Evolutionary conservation across 345 rosid genomes (phyloP).

Genomic region (Pseudoturritis turrita): DNA sequence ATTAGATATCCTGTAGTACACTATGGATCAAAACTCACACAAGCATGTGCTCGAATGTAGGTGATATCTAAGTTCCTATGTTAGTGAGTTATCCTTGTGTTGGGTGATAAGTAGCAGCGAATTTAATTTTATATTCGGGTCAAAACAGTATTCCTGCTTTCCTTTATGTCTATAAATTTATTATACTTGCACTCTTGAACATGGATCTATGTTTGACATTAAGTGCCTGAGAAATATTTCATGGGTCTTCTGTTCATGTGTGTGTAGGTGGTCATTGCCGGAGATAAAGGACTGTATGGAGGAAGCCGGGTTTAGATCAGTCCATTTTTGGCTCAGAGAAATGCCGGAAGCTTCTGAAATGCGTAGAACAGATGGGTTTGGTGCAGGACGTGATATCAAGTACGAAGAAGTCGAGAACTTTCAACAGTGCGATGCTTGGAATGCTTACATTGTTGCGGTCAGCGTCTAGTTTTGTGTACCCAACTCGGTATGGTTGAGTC

Average conservation of each 20-base stretch:
- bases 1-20: background rate
- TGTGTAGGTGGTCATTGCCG: constrained; percentile 83
- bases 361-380: constrained; percentile 63
- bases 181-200: background rate
- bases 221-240: background rate
- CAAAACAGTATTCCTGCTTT: constrained; percentile 18
- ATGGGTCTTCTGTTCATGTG: background rate
- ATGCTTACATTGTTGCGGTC: constrained; percentile 78
- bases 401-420: constrained; percentile 68
- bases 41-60: background rate
- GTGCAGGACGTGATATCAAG: constrained; percentile 57
- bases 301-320: constrained; percentile 76
- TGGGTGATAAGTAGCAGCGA: background rate
- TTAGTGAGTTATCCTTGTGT: background rate
- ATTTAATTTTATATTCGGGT: background rate
- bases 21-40: background rate
- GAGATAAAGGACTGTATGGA: constrained; percentile 86
- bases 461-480: constrained; percentile 17
- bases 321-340: constrained; percentile 82
- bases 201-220: background rate
- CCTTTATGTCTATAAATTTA: constrained; percentile 15
- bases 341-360: constrained; percentile 68
- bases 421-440: constrained; percentile 85
- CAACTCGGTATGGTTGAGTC: background rate
- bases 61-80: background rate